phyloP scores from a whole-genome alignment of 192 early-diverging fungal genomes.

The Rhizoclosmatium globosum region DNA sequence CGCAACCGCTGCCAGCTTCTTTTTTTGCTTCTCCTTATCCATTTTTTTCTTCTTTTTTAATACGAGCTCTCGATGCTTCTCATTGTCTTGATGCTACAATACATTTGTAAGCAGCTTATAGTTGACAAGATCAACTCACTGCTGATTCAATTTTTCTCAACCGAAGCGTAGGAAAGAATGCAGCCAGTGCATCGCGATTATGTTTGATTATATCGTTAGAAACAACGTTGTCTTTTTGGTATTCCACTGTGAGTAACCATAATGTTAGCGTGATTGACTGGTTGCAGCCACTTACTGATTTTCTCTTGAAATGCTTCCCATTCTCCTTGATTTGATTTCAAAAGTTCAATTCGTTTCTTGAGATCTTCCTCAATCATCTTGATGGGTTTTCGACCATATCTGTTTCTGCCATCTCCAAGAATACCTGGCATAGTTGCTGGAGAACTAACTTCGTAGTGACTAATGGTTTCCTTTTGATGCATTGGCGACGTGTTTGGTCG shows the following conservation, averaged over 20 bases:
- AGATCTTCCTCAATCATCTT: constrained; percentile 59
- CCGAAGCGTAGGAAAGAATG: constrained; percentile 27
- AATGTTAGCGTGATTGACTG: too few species aligned
- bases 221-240: constrained; percentile 33
- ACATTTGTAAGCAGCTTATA: constrained; percentile 4
- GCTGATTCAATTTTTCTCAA: constrained; percentile 20
- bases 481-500: not conserved
- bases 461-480: constrained; percentile 5
- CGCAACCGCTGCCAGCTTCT: constrained; percentile 46
- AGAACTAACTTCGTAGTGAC: not conserved
- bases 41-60: constrained; percentile 49
- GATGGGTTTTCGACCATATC: constrained; percentile 60
- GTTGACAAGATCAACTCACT: not conserved
- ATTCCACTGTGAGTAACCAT: constrained; percentile 8
- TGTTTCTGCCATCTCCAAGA: not conserved
- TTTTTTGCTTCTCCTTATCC: constrained; percentile 43
- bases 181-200: constrained; percentile 34
- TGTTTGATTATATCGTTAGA: constrained; percentile 42
- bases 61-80: constrained; percentile 42
- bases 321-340: constrained; percentile 60
- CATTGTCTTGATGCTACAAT: constrained; percentile 42
- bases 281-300: constrained; percentile 45
- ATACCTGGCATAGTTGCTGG: not conserved
- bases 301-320: constrained; percentile 62
- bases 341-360: constrained; percentile 53